Conservation (phyloP, 805 yeast species). For the Tetrapisispora namnaoensis region DNA sequence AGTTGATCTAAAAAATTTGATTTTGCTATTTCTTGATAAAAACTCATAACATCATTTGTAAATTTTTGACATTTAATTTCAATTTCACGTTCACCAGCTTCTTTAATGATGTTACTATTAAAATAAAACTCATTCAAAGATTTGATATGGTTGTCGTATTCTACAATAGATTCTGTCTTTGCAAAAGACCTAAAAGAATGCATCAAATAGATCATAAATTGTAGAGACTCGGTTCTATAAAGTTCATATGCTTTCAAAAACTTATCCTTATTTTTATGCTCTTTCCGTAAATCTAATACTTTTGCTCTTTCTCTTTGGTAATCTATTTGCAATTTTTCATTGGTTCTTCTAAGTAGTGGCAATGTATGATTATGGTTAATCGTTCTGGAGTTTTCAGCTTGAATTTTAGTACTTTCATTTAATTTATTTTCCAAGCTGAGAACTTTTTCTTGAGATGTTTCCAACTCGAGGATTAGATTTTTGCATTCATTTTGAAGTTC, state of each 20-base stretch:
- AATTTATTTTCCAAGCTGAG: not conserved
- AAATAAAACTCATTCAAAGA: conserved; percentile 5
- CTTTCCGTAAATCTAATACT: conserved; percentile 17
- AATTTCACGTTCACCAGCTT: conserved; percentile 3
- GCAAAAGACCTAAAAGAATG: conserved; percentile 17
- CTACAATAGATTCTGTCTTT: conserved; percentile 10
- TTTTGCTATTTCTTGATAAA: conserved; percentile 17
- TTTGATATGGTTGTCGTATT: conserved; percentile 14
- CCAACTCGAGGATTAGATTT: not conserved
- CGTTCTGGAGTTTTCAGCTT: not conserved
- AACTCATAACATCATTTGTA: conserved; percentile 2
- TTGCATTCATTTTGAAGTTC: conserved; percentile 1
- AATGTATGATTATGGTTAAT: not conserved
- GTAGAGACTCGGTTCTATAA: conserved; percentile 18
- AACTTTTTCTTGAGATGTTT: conserved; percentile 1
- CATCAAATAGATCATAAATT: conserved; percentile 24
- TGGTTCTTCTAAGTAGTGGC: conserved; percentile 1
- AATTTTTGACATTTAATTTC: conserved; percentile 1
- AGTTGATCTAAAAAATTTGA: conserved; percentile 15
- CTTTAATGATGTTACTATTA: conserved; percentile 1
- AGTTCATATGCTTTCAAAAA: conserved; percentile 15
- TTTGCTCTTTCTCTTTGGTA: conserved; percentile 21
- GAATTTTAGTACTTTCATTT: not conserved
- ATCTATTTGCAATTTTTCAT: conserved; percentile 10
- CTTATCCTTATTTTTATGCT: conserved; percentile 7